Evolutionary conservation across 2,329 filamentous ascomycete species (phyloP), one percentile per base, ranked within the genome.

Genomic region (Fusarium austroafricanum): DNA sequence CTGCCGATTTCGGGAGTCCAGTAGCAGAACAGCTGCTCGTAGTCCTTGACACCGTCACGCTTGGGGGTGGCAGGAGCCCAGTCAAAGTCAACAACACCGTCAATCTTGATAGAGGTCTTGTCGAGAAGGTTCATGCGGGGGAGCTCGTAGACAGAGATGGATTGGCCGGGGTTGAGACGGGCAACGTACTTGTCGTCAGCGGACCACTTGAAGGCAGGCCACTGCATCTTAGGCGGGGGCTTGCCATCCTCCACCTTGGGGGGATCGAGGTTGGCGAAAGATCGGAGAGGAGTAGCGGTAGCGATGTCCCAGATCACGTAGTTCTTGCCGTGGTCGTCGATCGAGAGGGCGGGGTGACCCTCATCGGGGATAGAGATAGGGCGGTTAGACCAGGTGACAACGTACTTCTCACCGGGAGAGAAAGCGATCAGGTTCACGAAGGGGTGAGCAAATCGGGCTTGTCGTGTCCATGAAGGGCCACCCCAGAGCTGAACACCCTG

Each of bases 121-220:
- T 95, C 93, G 65, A 97, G 86, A 45, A 97, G 86, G 77, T 91
- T 92, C 94, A 97, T 97, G 75, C 90, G 87, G 40, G 94, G 94
- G 15, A 94, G 83, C 79, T 97, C 93, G 79, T 97, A 97, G 74
- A 97, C 89, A 52, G 93, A 96, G 76, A 99, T 97, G 55, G 92
- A 93, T 72, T 94, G 89, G 70, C 92, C 92, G 70, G 93, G 94
- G 65, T 90, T 93, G 84, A 98, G 89, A 67, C 96, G 90, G 21
- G 96, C 96, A 65, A 98, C 94, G 79, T 97, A 99, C 80, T 96
- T 96, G 82, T 97, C 94, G 77, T 99, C 96, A 5, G 96, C 86
- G 29, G 96, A 98, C 96, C 96, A 99, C 84, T 99, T 99, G 89
- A 99, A 99, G 3, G 95, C 94, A 23, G 96, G 96, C 96, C 96